These are phyloP conservation scores for Staphylotrichum tortipilum DNA, from an alignment of 495 filamentous ascomycete genomes.

Conservation along the genomic window DNA sequence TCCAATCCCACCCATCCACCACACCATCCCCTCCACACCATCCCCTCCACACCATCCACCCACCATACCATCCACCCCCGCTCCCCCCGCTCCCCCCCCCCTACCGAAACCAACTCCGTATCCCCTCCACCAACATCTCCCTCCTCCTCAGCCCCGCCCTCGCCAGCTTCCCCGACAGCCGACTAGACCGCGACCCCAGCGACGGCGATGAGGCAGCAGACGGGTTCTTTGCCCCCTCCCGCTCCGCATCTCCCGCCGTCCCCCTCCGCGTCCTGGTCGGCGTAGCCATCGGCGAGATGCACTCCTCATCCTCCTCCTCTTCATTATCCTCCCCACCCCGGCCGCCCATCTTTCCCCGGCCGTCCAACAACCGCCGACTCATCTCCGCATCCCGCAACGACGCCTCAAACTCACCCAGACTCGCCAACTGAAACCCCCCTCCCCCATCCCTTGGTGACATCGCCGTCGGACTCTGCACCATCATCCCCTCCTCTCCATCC, in stretches of 20 bases:
- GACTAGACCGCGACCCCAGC: neutral
- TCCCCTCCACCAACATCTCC: constrained; percentile 33
- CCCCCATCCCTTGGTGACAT: no score
- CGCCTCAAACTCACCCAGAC: no score
- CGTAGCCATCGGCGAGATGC: no score
- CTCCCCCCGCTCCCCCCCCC: neutral
- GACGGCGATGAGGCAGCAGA: neutral
- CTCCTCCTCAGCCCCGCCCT: constrained; percentile 28
- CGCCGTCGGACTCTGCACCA: no score
- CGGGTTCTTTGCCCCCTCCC: constrained; percentile 15
- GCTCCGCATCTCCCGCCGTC: constrained; percentile 13
- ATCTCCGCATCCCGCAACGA: no score
- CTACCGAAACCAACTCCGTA: constrained; percentile 36
- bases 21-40: neutral
- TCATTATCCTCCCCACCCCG: no score
- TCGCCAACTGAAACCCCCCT: no score
- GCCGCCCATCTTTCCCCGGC: no score
- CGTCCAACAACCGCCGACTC: no score
- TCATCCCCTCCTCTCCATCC: no score
- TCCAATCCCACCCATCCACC: neutral
- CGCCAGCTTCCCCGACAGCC: constrained; percentile 24
- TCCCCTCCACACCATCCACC: neutral
- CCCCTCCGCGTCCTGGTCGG: constrained; percentile 14
- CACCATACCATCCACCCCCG: no score
- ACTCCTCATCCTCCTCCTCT: no score